phyloP scores from a whole-genome alignment of 768 basidiomycete species.

The Pisolithus microcarpus region DNA sequence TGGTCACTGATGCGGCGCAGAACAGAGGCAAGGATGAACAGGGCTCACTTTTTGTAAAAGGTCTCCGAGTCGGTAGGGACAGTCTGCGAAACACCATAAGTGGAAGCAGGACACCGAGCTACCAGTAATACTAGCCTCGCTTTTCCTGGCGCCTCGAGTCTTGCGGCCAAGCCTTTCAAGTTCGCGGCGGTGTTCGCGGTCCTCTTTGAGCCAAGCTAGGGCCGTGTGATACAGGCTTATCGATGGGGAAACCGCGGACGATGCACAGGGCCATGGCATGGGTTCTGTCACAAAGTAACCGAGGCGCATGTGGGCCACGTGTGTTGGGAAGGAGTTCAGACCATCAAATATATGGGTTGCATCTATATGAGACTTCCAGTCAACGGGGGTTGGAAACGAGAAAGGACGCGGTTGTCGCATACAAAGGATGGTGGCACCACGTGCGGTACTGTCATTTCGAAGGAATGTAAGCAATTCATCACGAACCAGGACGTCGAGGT shows the following conservation, averaged over 20 bases:
- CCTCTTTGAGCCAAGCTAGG: constrained; percentile 81
- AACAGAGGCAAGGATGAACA: not conserved
- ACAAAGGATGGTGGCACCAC: constrained; percentile 87
- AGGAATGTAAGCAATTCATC: constrained; percentile 87
- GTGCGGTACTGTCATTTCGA: constrained; percentile 66
- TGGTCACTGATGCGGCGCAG: not conserved
- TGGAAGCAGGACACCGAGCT: not conserved
- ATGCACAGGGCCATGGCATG: constrained; percentile 58
- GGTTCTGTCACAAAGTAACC: constrained; percentile 66
- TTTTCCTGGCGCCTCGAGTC: constrained; percentile 51
- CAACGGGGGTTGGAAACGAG: constrained; percentile 3
- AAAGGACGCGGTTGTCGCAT: constrained; percentile 19
- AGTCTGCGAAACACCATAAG: constrained; percentile 29
- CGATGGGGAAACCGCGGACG: constrained; percentile 17
- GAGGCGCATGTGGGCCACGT: constrained; percentile 85
- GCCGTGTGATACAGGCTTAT: constrained; percentile 61
- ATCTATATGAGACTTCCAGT: constrained; percentile 38
- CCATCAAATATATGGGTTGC: constrained; percentile 98
- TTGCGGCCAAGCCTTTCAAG: constrained; percentile 54
- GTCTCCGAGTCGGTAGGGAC: constrained; percentile 71
- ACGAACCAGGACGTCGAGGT: constrained; percentile 92
- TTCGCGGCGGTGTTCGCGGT: constrained; percentile 57
- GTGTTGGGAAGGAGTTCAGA: constrained; percentile 84
- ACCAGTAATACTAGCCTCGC: constrained; percentile 36
- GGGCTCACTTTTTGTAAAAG: constrained; percentile 74